A percentile compares a stretch with the other conserved stretches of the same genome.
These are phyloP conservation scores for Wickerhamiella sorbophila DNA, from an alignment of 805 yeast species.

Conservation along the genomic window DNA sequence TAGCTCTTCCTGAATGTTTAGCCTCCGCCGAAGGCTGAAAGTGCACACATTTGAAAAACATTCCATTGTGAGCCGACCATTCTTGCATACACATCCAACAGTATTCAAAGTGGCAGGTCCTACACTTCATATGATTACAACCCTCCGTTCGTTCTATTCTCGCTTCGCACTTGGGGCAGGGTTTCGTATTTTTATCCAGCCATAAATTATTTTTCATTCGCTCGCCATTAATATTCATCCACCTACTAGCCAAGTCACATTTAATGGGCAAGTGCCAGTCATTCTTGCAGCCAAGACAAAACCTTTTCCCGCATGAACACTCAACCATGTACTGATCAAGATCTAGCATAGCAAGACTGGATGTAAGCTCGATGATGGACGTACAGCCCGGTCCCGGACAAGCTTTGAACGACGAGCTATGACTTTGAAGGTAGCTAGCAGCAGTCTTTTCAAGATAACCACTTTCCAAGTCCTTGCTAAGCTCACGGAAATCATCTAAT, in stretches of 20 bases:
- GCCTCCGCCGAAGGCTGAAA: neutral
- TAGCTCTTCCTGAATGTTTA: neutral
- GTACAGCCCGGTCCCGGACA: conserved; percentile 17
- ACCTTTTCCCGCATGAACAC: conserved; percentile 53
- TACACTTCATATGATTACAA: conserved; percentile 90
- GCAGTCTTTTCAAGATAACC: conserved; percentile 3
- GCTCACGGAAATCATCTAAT: conserved; percentile 23
- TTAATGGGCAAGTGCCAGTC: conserved; percentile 81
- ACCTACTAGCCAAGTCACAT: conserved; percentile 48
- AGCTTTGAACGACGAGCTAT: conserved; percentile 2
- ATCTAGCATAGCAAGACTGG: conserved; percentile 37
- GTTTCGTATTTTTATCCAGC: conserved; percentile 72
- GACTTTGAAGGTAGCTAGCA: conserved; percentile 4
- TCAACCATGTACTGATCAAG: conserved; percentile 30
- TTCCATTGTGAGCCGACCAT: conserved; percentile 58
- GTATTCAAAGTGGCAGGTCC: conserved; percentile 60
- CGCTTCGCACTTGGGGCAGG: conserved; percentile 70
- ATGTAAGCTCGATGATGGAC: conserved; percentile 31
- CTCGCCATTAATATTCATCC: conserved; percentile 71
- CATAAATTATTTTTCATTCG: conserved; percentile 83
- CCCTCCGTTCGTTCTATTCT: conserved; percentile 91
- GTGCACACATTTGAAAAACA: conserved; percentile 49
- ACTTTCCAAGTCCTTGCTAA: conserved; percentile 14
- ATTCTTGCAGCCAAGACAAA: conserved; percentile 62
- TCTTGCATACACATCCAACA: conserved; percentile 84